Conservation (phyloP, 768 basidiomycete genomes). For the Russula sp. region DNA sequence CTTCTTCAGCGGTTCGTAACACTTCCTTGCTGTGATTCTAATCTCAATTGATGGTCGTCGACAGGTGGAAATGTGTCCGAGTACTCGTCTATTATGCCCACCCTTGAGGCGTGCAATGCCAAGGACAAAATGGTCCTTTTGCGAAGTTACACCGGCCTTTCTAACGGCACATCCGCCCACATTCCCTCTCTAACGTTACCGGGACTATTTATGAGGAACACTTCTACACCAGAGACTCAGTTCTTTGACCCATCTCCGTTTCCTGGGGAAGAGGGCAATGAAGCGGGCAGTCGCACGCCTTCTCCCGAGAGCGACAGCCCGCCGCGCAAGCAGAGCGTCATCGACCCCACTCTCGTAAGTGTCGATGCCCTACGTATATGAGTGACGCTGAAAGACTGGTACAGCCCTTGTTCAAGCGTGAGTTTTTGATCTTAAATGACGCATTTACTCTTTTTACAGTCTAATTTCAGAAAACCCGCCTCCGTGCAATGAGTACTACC, state of each 20-base stretch:
- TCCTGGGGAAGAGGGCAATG: constrained; percentile 11
- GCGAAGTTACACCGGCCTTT: constrained; percentile 45
- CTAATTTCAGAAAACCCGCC: constrained; percentile 64
- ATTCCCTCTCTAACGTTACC: constrained; percentile 55
- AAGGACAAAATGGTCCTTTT: constrained; percentile 65
- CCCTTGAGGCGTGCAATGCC: constrained; percentile 59
- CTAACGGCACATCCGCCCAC: constrained; percentile 45
- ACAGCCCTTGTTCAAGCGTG: constrained; percentile 26
- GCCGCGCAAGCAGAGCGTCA: constrained; percentile 12
- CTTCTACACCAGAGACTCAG: constrained; percentile 19
- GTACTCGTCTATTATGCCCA: constrained; percentile 55
- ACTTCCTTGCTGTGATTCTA: neutral
- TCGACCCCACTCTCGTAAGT: constrained; percentile 42
- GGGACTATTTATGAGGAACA: constrained; percentile 47
- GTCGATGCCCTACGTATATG: neutral
- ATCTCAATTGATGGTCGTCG: constrained; percentile 7
- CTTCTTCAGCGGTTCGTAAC: constrained; percentile 24
- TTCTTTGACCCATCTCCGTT: constrained; percentile 6
- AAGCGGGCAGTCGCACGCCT: neutral
- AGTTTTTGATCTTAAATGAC: neutral
- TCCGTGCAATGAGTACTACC: constrained; percentile 81
- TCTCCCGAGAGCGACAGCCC: neutral
- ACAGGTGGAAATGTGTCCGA: constrained; percentile 53
- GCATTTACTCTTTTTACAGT: constrained; percentile 18
- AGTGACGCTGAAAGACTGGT: neutral